These are phyloP conservation scores for Pseudodiploospora longispora DNA, from an alignment of 2,329 filamentous ascomycete species.

Conservation along the genomic window DNA sequence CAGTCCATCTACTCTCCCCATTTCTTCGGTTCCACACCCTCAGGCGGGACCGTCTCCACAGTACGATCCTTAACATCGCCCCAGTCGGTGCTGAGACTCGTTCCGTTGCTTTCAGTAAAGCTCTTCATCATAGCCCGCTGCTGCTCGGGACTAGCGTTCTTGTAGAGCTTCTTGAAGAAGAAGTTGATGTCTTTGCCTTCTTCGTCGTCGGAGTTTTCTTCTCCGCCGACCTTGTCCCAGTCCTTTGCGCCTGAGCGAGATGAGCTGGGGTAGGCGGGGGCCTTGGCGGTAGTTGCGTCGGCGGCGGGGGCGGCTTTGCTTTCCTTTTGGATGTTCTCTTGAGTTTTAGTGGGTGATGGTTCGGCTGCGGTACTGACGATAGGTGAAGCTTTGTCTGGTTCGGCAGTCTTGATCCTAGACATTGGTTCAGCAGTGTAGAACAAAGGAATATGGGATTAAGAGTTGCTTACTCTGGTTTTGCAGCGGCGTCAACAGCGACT, in stretches of 20 bases:
- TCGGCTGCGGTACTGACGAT: slow-evolving; percentile 4
- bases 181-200: slow-evolving; percentile 57
- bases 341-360: not conserved
- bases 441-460: not conserved
- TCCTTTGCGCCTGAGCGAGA: slow-evolving; percentile 77
- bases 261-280: slow-evolving; percentile 68
- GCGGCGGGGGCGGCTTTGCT: not conserved
- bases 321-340: not conserved
- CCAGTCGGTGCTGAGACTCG: slow-evolving; percentile 89
- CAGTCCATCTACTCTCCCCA: slow-evolving; percentile 37
- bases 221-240: slow-evolving; percentile 70
- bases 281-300: slow-evolving; percentile 2
- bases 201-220: slow-evolving; percentile 42
- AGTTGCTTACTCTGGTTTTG: slow-evolving; percentile 14
- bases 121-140: slow-evolving; percentile 97
- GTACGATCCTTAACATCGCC: slow-evolving; percentile 63
- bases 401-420: too few species aligned
- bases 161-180: slow-evolving; percentile 90
- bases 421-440: too few species aligned
- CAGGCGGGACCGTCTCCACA: slow-evolving; percentile 66
- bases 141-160: slow-evolving; percentile 67
- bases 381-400: slow-evolving; percentile 10
- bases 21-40: slow-evolving; percentile 69
- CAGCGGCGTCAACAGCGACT: slow-evolving; percentile 2
- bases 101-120: slow-evolving; percentile 89